Conservation (phyloP, 2,329 filamentous ascomycete genomes). For the Fusarium albidum region DNA sequence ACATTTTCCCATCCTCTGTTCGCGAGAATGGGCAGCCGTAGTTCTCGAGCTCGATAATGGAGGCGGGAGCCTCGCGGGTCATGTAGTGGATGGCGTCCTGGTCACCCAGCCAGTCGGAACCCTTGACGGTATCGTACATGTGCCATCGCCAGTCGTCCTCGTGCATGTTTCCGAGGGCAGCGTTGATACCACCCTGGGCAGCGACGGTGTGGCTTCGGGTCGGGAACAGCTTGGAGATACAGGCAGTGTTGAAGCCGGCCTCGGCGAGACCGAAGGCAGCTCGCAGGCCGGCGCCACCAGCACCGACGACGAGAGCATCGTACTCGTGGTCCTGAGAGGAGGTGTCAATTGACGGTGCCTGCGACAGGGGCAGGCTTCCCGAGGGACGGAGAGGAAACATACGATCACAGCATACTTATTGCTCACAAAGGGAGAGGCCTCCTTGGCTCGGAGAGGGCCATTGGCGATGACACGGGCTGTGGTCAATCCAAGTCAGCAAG, state of each 20-base stretch:
- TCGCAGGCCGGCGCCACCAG: constrained; percentile 81
- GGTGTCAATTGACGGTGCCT: constrained; percentile 36
- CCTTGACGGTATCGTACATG: constrained; percentile 99
- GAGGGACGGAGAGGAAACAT: constrained; percentile 50
- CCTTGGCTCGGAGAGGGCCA: constrained; percentile 88
- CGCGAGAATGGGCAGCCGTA: constrained; percentile 97
- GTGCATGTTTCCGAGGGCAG: constrained; percentile 94
- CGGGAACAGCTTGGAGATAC: constrained; percentile 87
- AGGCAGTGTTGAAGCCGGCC: constrained; percentile 89
- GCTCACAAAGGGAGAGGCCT: constrained; percentile 86
- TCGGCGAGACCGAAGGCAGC: constrained; percentile 87
- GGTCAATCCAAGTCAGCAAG: constrained; percentile 24
- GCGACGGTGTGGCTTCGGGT: constrained; percentile 87
- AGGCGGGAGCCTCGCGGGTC: constrained; percentile 91
- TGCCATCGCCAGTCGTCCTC: constrained; percentile 99
- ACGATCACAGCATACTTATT: constrained; percentile 95
- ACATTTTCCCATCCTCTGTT: constrained; percentile 97
- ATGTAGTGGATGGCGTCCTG: constrained; percentile 99
- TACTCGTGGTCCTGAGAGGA: constrained; percentile 88
- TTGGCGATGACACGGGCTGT: constrained; percentile 86
- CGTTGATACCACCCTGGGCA: constrained; percentile 85
- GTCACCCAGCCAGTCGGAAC: constrained; percentile 96
- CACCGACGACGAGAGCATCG: constrained; percentile 93
- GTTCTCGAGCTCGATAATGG: constrained; percentile 94
- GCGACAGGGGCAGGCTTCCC: background rate